Base-by-base conservation (phyloP, 495 filamentous ascomycete species). In the Aspergillus heteromorphus region DNA sequence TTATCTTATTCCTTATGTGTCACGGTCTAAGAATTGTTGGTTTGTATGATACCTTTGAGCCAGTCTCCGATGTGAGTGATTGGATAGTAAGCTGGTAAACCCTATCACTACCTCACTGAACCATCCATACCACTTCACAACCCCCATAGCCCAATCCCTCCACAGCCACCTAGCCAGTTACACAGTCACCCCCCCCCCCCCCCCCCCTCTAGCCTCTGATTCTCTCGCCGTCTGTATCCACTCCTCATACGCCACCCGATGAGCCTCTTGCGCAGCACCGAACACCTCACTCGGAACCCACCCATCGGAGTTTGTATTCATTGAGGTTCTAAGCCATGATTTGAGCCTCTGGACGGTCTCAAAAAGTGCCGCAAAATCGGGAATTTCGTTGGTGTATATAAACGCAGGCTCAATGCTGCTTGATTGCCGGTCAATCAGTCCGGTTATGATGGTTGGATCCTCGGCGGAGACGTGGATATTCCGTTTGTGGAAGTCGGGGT, bases 391-490 rank as follows among this genome's bases (percentile, higher is more conserved):
- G 20, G 63, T 60, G 51, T 71, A 72, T 8, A 61, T 55, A 49
- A 75, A 74, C 25, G 66, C 64, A 14, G 72, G 73, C 50, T 73
- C 64, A 48, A 75, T 67, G 41, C 65, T 69, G 6, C 68, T 52
- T 20, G 61, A 65, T 60, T 76, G 66, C 73, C 72, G 74, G 49
- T 76, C 73, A 29, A 78, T 67, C 0, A 78, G 50, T 25, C 63
- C 59, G 2, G 68, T 71, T n/a, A 79, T 64, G 10, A 65, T 11
- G 9, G 71, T 68, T 41, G 68, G 74, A 11, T 75, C 71, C 2
- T 68, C 54, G 18, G 61, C 58, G 31, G 69, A 74, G 40, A 78
- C 67, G 48, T 65, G 75, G 45, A 77, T 75, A 40, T 77, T 76
- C 50, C 72, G 57, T 55, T 69, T 73, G 48, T 75, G 62, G 11